A percentile compares a stretch with the other conserved stretches of the same genome.
Evolutionary conservation across 225 moss, liverwort and hornwort genomes (phyloP).

Genomic region (Pseudisothecium myosuroides): DNA sequence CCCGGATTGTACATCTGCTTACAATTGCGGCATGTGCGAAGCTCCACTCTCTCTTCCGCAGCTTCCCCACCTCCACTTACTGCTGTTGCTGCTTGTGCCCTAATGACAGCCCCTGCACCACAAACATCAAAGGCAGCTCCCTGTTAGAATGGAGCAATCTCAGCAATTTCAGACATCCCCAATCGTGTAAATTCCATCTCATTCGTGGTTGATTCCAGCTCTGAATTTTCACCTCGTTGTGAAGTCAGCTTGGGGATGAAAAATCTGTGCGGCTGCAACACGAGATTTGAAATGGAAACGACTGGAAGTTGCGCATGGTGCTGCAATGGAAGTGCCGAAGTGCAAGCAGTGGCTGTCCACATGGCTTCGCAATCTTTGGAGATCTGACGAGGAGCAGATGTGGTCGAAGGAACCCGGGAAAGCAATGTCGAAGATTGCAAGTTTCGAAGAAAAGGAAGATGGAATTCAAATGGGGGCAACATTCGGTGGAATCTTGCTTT

Average conservation of each 20-base stretch:
- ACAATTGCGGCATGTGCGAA: constrained; percentile 70
- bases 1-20: constrained; percentile 49
- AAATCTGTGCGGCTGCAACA: neutral
- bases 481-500: too few relatives aligned
- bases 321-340: neutral
- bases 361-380: neutral
- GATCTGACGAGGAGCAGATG: neutral
- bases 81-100: neutral
- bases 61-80: constrained; percentile 2
- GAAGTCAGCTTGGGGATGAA: too few relatives aligned
- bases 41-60: neutral
- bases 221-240: neutral
- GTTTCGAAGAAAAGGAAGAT: neutral
- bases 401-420: neutral
- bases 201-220: neutral
- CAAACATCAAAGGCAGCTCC: neutral
- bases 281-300: neutral
- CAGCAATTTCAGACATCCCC: neutral
- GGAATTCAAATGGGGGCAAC: neutral
- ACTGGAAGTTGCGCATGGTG: neutral
- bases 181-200: neutral
- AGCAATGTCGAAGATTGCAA: neutral
- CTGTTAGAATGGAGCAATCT: neutral
- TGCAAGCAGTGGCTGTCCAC: neutral
- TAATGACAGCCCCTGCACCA: neutral